Conservation (phyloP, 805 yeast species). For the Barnettozyma siamensis region DNA sequence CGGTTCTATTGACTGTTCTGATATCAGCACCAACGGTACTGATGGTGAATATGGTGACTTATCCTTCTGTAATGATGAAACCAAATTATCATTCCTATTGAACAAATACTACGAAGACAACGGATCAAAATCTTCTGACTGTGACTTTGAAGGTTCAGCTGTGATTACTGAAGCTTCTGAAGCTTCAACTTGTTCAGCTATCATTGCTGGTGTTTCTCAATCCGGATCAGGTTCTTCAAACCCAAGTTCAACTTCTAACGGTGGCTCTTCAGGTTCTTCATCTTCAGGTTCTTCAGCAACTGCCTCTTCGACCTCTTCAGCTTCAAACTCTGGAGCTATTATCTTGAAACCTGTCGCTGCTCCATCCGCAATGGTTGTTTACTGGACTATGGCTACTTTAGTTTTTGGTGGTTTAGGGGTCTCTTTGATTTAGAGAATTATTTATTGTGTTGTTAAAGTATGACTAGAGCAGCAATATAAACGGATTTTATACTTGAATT, state of each 20-base stretch:
- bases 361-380: constrained; percentile 10
- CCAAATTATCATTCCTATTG: constrained; percentile 60
- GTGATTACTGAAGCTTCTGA: constrained; percentile 37
- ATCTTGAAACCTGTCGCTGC: constrained; percentile 12
- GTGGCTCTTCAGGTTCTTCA: constrained; percentile 19
- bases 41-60: constrained; percentile 66
- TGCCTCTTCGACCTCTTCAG: constrained; percentile 22
- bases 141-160: constrained; percentile 71
- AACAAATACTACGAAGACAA: constrained; percentile 58
- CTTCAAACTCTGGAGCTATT: constrained; percentile 10
- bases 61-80: constrained; percentile 68
- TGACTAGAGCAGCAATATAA: not conserved
- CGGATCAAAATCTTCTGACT: constrained; percentile 43
- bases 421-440: constrained; percentile 23
- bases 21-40: constrained; percentile 54
- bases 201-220: constrained; percentile 21
- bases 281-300: constrained; percentile 23
- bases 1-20: constrained; percentile 52
- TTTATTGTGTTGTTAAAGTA: no score
- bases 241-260: constrained; percentile 11
- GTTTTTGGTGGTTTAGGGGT: constrained; percentile 41
- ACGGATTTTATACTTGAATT: not conserved
- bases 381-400: constrained; percentile 29
- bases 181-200: constrained; percentile 20
- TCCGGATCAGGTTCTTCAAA: constrained; percentile 24